Conservation (phyloP, 1,284 basidiomycete species). For the Ustilago cynodontis region DNA sequence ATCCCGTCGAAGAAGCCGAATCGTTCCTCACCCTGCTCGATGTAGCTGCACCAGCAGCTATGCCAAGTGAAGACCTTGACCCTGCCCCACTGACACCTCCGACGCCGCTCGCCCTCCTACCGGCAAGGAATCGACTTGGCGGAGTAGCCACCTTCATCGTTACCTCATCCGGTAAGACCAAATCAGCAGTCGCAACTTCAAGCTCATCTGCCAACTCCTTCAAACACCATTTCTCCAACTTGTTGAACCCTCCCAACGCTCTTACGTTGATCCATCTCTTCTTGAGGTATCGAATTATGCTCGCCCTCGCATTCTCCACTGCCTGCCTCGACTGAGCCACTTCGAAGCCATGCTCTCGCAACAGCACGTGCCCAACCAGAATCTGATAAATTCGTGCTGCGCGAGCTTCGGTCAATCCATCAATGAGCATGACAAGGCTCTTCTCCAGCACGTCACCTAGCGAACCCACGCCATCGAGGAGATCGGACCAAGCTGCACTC, state of each 20-base stretch:
- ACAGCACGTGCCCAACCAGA: slow-evolving; percentile 60
- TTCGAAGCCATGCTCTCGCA: slow-evolving; percentile 56
- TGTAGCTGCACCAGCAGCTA: background rate
- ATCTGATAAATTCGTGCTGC: slow-evolving; percentile 56
- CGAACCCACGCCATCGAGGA: slow-evolving; percentile 60
- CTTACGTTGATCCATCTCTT: slow-evolving; percentile 79
- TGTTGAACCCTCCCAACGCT: slow-evolving; percentile 82
- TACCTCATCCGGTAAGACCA: slow-evolving; percentile 42
- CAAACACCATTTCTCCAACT: slow-evolving; percentile 84
- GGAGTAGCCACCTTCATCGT: background rate
- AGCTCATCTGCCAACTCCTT: slow-evolving; percentile 78
- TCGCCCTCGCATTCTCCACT: slow-evolving; percentile 55
- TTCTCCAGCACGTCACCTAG: slow-evolving; percentile 59
- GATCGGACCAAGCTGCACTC: slow-evolving; percentile 45
- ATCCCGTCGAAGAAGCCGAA: slow-evolving; percentile 6
- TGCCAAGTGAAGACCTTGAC: slow-evolving; percentile 11
- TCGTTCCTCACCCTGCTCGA: slow-evolving; percentile 10
- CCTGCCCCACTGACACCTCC: background rate
- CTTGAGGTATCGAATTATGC: slow-evolving; percentile 56
- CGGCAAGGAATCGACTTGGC: slow-evolving; percentile 20
- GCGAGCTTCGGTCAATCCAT: slow-evolving; percentile 56
- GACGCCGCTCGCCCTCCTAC: slow-evolving; percentile 13
- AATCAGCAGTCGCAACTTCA: slow-evolving; percentile 51
- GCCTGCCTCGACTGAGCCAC: slow-evolving; percentile 24
- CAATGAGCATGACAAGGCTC: slow-evolving; percentile 57